Evolutionary conservation across 2,329 filamentous ascomycete species (phyloP).

Genomic region (Biscogniauxia marginata): DNA sequence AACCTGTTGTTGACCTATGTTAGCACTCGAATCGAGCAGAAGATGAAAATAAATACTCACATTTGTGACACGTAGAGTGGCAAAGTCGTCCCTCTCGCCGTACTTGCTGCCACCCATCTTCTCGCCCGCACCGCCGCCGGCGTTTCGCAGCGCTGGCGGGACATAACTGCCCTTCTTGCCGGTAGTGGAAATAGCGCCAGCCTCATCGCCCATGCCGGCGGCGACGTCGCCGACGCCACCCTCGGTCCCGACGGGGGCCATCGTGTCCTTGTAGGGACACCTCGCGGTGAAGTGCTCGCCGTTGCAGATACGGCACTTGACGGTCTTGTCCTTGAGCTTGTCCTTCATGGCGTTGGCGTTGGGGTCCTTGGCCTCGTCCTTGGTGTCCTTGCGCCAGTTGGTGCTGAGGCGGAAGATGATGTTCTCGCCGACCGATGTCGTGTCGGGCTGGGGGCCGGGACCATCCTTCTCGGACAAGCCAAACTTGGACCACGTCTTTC

Average conservation of each 20-base stretch:
- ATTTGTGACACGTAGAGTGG: slow-evolving; percentile 96
- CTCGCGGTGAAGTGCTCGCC: slow-evolving; percentile 99
- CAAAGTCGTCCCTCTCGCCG: slow-evolving; percentile 89
- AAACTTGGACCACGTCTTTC: slow-evolving; percentile 91
- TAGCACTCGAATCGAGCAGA: too few relatives aligned
- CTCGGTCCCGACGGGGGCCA: slow-evolving; percentile 78
- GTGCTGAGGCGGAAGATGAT: slow-evolving; percentile 92
- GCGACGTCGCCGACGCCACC: slow-evolving; percentile 51
- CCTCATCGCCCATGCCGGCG: slow-evolving; percentile 54
- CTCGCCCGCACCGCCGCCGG: slow-evolving; percentile 65
- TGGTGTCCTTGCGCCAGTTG: slow-evolving; percentile 90
- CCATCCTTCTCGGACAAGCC: slow-evolving; percentile 84
- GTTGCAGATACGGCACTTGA: slow-evolving; percentile 98
- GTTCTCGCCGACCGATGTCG: slow-evolving; percentile 93
- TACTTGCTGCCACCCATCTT: slow-evolving; percentile 86
- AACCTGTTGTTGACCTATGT: too few relatives aligned
- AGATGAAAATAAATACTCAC: slow-evolving; percentile 53
- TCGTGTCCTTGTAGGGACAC: slow-evolving; percentile 99
- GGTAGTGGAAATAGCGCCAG: slow-evolving; percentile 43
- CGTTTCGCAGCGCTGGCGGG: slow-evolving; percentile 80
- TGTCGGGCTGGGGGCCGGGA: slow-evolving; percentile 79
- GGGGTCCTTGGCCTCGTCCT: slow-evolving; percentile 72
- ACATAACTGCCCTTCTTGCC: slow-evolving; percentile 85
- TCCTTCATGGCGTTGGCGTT: slow-evolving; percentile 75
- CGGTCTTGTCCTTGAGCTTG: slow-evolving; percentile 97